Evolutionary conservation across 2,329 filamentous ascomycete species (phyloP), one percentile per base, ranked within the genome.

Genomic region (Helicocarpus griseus): DNA sequence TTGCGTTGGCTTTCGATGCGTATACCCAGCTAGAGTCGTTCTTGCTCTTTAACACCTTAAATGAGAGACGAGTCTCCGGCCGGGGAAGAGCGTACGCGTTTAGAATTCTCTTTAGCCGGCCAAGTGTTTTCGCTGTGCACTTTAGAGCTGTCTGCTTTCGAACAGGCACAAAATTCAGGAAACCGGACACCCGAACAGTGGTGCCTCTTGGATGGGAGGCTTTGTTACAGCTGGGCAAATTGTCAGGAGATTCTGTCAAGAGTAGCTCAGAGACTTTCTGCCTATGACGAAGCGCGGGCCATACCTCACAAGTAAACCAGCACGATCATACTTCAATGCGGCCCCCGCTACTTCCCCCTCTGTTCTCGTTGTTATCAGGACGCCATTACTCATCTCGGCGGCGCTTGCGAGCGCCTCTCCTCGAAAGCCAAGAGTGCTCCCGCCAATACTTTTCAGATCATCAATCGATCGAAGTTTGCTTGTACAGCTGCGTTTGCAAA

Each of bases 21-120:
- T 83, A 85, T 13, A 74, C 69, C 69, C 80, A 82, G 43, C 86
- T 86, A 3, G 61, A 75, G 56, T 83, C 76, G 58, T 80, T 83
- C 62, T 81, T 82, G 1, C 73, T 77, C 61, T 81, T 79, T 19
- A 84, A 56, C 0, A 74, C 67, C 53, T 71, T 77, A n/a, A 81
- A 59, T 1, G 76, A 77, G 24, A 85, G 69, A 11, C 81, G 69
- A n/a, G 77, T 72, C 8, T 69, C 63, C 4, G 79, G 78, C 53
- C 79, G 73, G 14, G 80, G 77, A 38, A 84, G 70, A 8, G 80
- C 79, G 64, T 83, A 85, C 2, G 74, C 67, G 58, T 82, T 77
- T 39, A 85, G 60, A 21, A 79, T 55, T 22, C 70, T 71, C 60
- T 75, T 79, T 49, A 83, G 71, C 47, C 71, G 76, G 4, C 67